Base-by-base conservation (phyloP, 768 basidiomycete genomes). In the Chalciporus piperatus region DNA sequence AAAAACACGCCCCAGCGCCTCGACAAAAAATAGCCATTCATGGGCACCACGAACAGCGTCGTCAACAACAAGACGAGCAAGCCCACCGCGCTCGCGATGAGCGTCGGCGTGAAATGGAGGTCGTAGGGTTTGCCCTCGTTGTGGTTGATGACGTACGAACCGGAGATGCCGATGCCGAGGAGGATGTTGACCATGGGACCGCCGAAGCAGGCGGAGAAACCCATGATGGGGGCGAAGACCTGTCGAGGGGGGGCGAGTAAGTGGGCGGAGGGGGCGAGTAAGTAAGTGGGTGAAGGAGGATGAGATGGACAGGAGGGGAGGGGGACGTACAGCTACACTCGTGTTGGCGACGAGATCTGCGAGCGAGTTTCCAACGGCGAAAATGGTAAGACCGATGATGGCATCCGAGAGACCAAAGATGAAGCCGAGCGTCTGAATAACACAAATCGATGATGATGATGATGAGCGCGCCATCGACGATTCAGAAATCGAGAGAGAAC, bases 271-370 rank as follows among this genome's bases (percentile, higher is more conserved):
- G 38, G 17, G 25, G 12, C n/a, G n/a, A n/a, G n/a, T n/a, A n/a
- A n/a, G n/a, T n/a, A n/a, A n/a, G n/a, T n/a, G n/a, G n/a, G n/a
- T n/a, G n/a, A n/a, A n/a, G n/a, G n/a, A n/a, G n/a, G n/a, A n/a
- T n/a, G n/a, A n/a, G n/a, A n/a, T n/a, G n/a, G n/a, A n/a, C n/a
- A n/a, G n/a, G n/a, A n/a, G n/a, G n/a, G 20, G 23, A 19, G 43
- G 38, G 17, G 25, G 12, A 75, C 82, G 48, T 72, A 83, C 89
- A 19, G 96, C 96, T 10, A 98, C 92, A 47, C 89, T 93, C 75
- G 92, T 90, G 70, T 98, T 98, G 19, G 97, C 96, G 6, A 99
- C 95, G 19, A 98, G 81, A 70, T 99, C 97, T 0, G 95, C 96
- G 5, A 97, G 79, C 13, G 92, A 96, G 68, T 98, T 98, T 22